Evolutionary conservation across 371 early-diverging fungal species (phyloP), one percentile per base, ranked within the genome.

Genomic region (Umbelopsis sp.): DNA sequence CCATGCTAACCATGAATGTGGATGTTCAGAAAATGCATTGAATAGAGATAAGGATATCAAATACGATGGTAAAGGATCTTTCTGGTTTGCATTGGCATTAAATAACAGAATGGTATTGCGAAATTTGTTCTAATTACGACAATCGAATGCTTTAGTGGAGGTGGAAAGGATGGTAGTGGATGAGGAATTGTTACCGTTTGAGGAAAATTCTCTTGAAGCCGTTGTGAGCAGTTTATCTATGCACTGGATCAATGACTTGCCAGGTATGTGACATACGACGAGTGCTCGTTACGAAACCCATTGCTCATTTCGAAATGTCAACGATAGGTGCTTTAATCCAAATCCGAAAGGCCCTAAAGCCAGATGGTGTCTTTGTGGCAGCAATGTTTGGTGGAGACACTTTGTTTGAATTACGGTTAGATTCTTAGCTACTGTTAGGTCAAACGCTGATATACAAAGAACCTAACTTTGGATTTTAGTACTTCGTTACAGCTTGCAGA

Each of bases 231-330:
- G 89, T 65, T 65, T 97, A 69, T 88, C 93, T 0, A 76, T 97
- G 82, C 97, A 98, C 75, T 98, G 98, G 98, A 90, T 96, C 53
- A 98, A 98, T 70, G 97, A 98, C 77, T 83, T 98, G 50, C 96
- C 95, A 25, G 97, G 94, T 78, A 72, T 44, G 52, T 62, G 50
- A 63, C 41, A n/a, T 37, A n/a, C 76, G 63, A 14, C 45, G 24
- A 45, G 3, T 16, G 16, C 35, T 57, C 8, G 10, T 1, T 65
- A 9, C 18, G 48, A 14, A 48, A 22, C 22, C 22, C 35, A 25
- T 52, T 12, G 10, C 8, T 22, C 22, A 25, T 38, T 29, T 4
- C 18, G 50, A 22, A 7, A 20, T 35, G 16, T 32, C 16, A 32
- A 29, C 7, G 22, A 4, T 51, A 87, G 87, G 92, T 0, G 81